Conservation (phyloP, 345 rosid species). For the Euphorbia peplus region DNA sequence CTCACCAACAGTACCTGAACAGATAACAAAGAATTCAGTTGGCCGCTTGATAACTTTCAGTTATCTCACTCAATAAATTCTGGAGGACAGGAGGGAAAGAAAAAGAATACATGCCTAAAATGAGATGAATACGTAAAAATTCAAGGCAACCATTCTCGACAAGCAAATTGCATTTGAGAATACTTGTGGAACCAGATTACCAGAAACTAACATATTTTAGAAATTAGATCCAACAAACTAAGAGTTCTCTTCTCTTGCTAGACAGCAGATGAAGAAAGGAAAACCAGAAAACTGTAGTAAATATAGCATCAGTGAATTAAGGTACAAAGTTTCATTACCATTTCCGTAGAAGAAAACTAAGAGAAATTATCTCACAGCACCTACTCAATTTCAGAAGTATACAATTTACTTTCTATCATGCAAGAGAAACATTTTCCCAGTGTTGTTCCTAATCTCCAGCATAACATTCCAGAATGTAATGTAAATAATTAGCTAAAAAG, state of each 20-base stretch:
- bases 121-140: background rate
- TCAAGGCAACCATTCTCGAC: background rate
- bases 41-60: background rate
- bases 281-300: background rate
- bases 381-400: background rate
- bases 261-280: background rate
- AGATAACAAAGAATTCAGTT: background rate
- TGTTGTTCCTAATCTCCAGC: background rate
- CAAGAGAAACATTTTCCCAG: background rate
- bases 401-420: background rate
- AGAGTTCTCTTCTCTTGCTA: background rate
- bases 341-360: too few species aligned
- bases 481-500: background rate
- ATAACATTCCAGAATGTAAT: background rate
- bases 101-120: background rate
- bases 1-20: constrained; percentile 12
- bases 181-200: background rate
- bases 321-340: too few species aligned
- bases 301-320: too few species aligned
- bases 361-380: too few species aligned
- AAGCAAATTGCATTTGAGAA: background rate
- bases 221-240: background rate
- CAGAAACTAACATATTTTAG: background rate
- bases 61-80: background rate
- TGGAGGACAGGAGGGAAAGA: background rate